Evolutionary conservation across 192 early-diverging fungal species (phyloP), one percentile per base, ranked within the genome.

Genomic region (Chytriomyces sp.): DNA sequence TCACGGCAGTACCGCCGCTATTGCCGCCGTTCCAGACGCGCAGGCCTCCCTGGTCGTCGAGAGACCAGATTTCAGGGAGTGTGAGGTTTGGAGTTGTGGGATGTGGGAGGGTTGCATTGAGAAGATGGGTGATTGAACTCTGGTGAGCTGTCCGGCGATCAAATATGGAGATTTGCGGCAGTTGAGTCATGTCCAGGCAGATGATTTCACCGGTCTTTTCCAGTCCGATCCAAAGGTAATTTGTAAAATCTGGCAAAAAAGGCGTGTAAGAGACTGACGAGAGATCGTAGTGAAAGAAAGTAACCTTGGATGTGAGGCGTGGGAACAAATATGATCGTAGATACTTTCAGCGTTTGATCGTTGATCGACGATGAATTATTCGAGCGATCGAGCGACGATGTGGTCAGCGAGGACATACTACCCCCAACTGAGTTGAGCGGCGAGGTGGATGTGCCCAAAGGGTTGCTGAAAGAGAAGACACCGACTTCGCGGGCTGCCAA

Each of bases 1-100:
- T 67, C 69, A 64, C 44, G 79, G 71, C n/a, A 78, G 71, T 32
- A 78, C 84, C 3, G 84, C 86, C 8, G 81, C 75, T 7, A 85
- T 44, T 57, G 65, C 63, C 17, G 40, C 30, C 17, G 14, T 64
- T 40, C 66, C 66, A 68, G 33, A 68, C 54, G 32, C 66, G 49
- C 10, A 68, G 53, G 19, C 66, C 66, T 10, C 66, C 66, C 56
- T 68, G 66, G 28, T 68, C 66, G 36, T 68, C 66, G 2, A 68
- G 53, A 4, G 66, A 34, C 66, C 66, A 68, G 6, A 68, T 22
- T 37, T 68, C 52, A 12, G 32, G 60, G 12, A 36, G 60, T 12
- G 38, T 37, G 7, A 53, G 14, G 10, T 39, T 37, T 19, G 66
- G 66, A 49, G 22, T n/a, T 22, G 22, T 14, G 22, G 44, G 44